phyloP scores from a whole-genome alignment of 441 rosid species.

The Populus tomentosa region DNA sequence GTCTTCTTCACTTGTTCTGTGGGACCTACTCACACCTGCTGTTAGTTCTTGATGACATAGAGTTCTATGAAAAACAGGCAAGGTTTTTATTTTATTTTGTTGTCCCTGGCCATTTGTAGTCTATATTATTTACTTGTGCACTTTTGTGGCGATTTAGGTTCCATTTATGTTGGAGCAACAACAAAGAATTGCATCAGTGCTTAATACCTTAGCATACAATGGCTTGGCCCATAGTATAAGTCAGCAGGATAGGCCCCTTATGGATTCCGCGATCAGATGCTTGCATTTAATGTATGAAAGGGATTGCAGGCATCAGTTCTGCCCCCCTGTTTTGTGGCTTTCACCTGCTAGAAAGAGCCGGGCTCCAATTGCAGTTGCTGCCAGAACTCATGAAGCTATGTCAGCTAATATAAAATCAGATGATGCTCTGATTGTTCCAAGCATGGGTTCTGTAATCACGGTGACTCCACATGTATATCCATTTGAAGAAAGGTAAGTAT shows the following conservation, averaged over 20 bases:
- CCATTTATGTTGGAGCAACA: conserved; percentile 89
- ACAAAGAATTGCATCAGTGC: conserved; percentile 69
- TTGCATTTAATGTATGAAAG: conserved; percentile 95
- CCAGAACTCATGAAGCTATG: conserved; percentile 77
- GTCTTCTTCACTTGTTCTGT: conserved; percentile 87
- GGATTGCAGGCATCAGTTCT: conserved; percentile 90
- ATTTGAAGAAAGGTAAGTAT: conserved; percentile 87
- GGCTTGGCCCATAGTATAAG: conserved; percentile 48
- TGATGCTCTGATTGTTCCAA: conserved; percentile 44
- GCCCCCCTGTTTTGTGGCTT: conserved; percentile 89
- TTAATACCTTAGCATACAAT: conserved; percentile 87
- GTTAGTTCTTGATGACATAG: conserved; percentile 97
- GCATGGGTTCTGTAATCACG: conserved; percentile 71
- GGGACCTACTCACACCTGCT: conserved; percentile 90
- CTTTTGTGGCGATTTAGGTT: conserved; percentile 48
- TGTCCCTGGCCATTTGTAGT: background rate
- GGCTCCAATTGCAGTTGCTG: conserved; percentile 90
- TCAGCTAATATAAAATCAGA: conserved; percentile 43
- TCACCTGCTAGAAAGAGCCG: conserved; percentile 84
- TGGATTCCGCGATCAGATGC: conserved; percentile 91
- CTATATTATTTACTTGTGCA: conserved; percentile 24
- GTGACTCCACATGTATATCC: conserved; percentile 89
- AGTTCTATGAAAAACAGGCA: conserved; percentile 98
- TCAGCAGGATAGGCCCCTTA: conserved; percentile 54
- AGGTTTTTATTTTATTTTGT: background rate